A percentile compares a stretch with the other conserved stretches of the same genome.
These are phyloP conservation scores for Coemansia aciculifera DNA, from an alignment of 192 early-diverging fungal species.

Conservation along the genomic window DNA sequence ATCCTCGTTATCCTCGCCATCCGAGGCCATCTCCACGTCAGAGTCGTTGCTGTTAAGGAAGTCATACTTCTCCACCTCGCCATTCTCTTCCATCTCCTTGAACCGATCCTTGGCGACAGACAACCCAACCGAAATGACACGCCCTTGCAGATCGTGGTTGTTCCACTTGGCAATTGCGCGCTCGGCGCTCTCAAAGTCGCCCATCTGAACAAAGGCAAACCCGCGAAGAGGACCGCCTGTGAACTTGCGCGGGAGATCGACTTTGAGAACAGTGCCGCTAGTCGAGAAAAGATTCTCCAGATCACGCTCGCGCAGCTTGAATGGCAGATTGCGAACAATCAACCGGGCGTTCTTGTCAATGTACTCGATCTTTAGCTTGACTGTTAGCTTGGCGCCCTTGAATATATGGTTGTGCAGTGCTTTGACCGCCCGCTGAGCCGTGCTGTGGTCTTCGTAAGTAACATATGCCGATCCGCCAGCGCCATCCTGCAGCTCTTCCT, in stretches of 20 bases:
- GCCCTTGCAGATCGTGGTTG: constrained; percentile 65
- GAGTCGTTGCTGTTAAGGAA: constrained; percentile 24
- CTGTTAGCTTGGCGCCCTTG: constrained; percentile 66
- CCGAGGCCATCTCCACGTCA: constrained; percentile 40
- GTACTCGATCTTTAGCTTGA: constrained; percentile 46
- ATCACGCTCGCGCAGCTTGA: constrained; percentile 67
- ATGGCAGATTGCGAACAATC: constrained; percentile 87
- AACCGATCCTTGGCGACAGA: constrained; percentile 75
- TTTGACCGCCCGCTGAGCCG: constrained; percentile 57
- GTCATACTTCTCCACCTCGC: constrained; percentile 52
- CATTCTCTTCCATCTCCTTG: constrained; percentile 62
- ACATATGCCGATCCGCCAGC: constrained; percentile 44
- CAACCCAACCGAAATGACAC: constrained; percentile 83
- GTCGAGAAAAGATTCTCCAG: constrained; percentile 65
- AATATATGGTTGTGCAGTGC: constrained; percentile 72
- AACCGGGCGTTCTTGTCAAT: constrained; percentile 69
- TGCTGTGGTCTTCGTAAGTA: constrained; percentile 42
- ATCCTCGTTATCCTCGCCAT: constrained; percentile 42
- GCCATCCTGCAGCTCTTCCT: constrained; percentile 50
- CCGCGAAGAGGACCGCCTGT: constrained; percentile 76
- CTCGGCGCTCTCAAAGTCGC: constrained; percentile 67
- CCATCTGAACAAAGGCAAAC: constrained; percentile 91
- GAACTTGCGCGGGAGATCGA: constrained; percentile 73
- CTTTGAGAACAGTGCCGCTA: constrained; percentile 68
- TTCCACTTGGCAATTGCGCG: constrained; percentile 73